A percentile compares a stretch with the other conserved stretches of the same genome.
Evolutionary conservation across 768 basidiomycete genomes (phyloP).

Genomic region (Amanita jacksonii): DNA sequence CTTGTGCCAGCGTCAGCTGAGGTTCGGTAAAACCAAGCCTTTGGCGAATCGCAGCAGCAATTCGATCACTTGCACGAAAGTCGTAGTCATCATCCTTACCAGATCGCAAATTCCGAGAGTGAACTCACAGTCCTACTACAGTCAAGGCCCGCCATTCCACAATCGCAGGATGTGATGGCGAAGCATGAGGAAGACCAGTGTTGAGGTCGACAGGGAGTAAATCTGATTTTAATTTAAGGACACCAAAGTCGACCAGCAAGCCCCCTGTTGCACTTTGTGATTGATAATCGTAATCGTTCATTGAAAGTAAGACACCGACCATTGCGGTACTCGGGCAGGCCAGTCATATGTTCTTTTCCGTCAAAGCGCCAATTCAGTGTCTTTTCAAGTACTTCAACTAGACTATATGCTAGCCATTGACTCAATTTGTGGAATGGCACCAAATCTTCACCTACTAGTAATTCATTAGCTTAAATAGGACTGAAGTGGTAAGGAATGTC

Average conservation of each 20-base stretch:
- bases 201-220: slow-evolving; percentile 40
- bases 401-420: slow-evolving; percentile 86
- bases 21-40: slow-evolving; percentile 40
- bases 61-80: slow-evolving; percentile 54
- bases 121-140: slow-evolving; percentile 76
- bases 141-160: slow-evolving; percentile 97
- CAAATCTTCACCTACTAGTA: slow-evolving; percentile 50
- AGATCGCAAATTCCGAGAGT: not conserved
- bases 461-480: slow-evolving; percentile 5
- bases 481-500: too few species aligned
- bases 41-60: slow-evolving; percentile 58
- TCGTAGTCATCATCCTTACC: not conserved
- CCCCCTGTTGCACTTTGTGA: too few species aligned
- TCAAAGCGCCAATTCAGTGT: slow-evolving; percentile 75
- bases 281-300: too few species aligned
- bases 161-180: slow-evolving; percentile 79
- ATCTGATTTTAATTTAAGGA: slow-evolving; percentile 56
- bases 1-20: slow-evolving; percentile 71
- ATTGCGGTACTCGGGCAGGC: slow-evolving; percentile 92
- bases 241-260: slow-evolving; percentile 75
- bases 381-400: slow-evolving; percentile 76
- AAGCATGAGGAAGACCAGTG: slow-evolving; percentile 50
- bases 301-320: slow-evolving; percentile 35
- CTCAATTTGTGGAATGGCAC: slow-evolving; percentile 97
- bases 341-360: slow-evolving; percentile 79